Evolutionary conservation across 495 filamentous ascomycete species (phyloP), one percentile per base, ranked within the genome.

Genomic region (Symbiotaphrina buchneri): DNA sequence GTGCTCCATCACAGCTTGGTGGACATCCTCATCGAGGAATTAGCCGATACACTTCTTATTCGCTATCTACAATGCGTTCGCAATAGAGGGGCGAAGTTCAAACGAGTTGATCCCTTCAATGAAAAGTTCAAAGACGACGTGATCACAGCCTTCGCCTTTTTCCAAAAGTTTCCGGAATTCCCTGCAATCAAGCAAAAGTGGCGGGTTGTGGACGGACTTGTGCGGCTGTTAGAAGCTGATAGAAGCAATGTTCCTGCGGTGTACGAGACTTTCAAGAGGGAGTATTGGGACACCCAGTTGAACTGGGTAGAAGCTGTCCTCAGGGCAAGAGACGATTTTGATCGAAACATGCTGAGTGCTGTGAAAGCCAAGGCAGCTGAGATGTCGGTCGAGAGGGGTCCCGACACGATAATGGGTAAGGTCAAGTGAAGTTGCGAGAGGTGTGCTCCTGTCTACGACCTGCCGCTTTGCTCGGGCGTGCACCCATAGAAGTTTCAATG

Each of bases 291-390:
- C 52, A 56, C 93, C 44, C 81, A 85, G 51, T 67, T 93, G 31
- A 72, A 69, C 18, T 99, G 87, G 87, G 83, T 95, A n/a, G 87
- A 99, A 56, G 70, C 76, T 13, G 87, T 91, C 37, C 46, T 99
- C 34, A 61, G 82, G 49, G 56, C 70, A 3, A 55, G 87, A 35
- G 87, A 99, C 51, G 87, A 99, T 51, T 93, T 91, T 52, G 85
- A 93, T 44, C 61, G 84, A 39, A 68, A 65, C 36, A 80, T 93
- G 77, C 49, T 94, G 36, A 83, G 77, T 45, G 61, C 65, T 13
- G 71, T 94, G 19, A 94, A 92, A 59, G 70, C 74, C 4, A 68
- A 71, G 47, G 83, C 81, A 2, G 81, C 78, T 13, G 81, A 82
- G 48, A 61, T 90, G 49, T 70, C 75, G 32, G 71, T 81, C 21